A percentile compares a stretch with the other conserved stretches of the same genome.
phyloP scores from a whole-genome alignment of 208 protist genomes.

The Vickermania spadyakhi region DNA sequence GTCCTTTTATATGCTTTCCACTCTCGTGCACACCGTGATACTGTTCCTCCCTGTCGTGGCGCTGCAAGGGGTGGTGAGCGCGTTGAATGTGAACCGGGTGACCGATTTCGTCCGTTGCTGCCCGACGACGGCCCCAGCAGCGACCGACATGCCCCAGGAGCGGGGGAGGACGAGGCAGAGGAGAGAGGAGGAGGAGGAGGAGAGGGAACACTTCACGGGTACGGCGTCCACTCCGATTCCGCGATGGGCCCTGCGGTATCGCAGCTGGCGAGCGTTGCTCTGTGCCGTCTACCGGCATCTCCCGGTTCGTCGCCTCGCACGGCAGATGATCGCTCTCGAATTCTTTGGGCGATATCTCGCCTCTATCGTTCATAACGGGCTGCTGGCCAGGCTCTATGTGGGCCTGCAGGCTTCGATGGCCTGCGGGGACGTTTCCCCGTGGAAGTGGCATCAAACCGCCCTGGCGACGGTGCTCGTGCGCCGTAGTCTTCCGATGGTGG shows the following conservation, averaged over 20 bases:
- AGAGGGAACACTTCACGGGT: not conserved
- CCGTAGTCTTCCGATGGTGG: constrained; percentile 15
- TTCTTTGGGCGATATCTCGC: constrained; percentile 23
- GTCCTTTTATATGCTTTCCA: constrained; percentile 12
- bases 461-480: constrained; percentile 3
- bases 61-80: constrained; percentile 21
- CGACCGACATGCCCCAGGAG: too few relatives aligned
- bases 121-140: not conserved
- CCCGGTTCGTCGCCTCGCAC: constrained; percentile 12
- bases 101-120: constrained; percentile 12
- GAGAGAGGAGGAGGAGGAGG: not conserved
- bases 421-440: too few relatives aligned
- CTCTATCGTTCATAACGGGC: constrained; percentile 20
- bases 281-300: constrained; percentile 12
- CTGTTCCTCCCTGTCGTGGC: constrained; percentile 19
- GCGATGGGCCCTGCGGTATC: constrained; percentile 12
- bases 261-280: constrained; percentile 8
- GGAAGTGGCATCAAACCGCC: not conserved
- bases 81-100: constrained; percentile 18
- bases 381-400: constrained; percentile 10
- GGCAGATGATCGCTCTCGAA: constrained; percentile 15
- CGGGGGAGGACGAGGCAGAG: too few relatives aligned
- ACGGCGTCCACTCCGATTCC: not conserved
- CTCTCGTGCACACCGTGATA: constrained; percentile 15
- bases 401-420: constrained; percentile 4